Evolutionary conservation across 2,329 filamentous ascomycete genomes (phyloP), one percentile per base, ranked within the genome.

Genomic region (Ophiosphaerella herpotricha): DNA sequence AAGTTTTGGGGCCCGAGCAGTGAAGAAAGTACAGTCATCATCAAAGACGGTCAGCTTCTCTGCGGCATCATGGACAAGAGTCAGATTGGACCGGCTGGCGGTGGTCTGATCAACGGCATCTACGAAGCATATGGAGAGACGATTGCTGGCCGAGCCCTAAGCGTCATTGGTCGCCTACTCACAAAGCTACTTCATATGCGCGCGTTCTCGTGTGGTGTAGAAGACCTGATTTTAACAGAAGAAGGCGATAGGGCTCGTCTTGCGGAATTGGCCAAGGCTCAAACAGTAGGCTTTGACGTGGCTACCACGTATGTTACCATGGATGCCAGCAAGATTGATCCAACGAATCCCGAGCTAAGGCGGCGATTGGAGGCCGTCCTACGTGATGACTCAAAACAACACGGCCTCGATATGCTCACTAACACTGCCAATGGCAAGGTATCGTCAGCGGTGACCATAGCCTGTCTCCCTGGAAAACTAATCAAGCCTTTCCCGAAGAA

Each of bases 171-270:
- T 46, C 86, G 94, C 48, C 80, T 99, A 23, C 77, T 99, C 56
- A 99, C 94, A 0, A 88, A 92, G 65, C 88, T 92, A 58, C 81
- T 97, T 53, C 90, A 94, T 68, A 96, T 97, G 86, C 84, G 92
- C 43, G 94, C 93, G 1, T 97, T 97, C 72, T 94, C 90, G 58
- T 99, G 94, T 73, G 95, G 95, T 70, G 96, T 99, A 75, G 93
- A 99, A 66, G 95, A 99, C 79, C 80, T 99, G 50, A 85, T 89
- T 50, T 83, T 99, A 43, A 97, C 93, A 0, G 79, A 83, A 1
- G 79, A 89, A 55, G 93, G 94, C 45, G 91, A 99, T 68, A 77
- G 78, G 47, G 79, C 81, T 45, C 86, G 94, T 36, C 83, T 82
- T 58, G 78, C 88, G 57, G 85, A 86, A 55, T 78, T 99, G 11